Evolutionary conservation across 2,329 filamentous ascomycete species (phyloP), one percentile per base, ranked within the genome.

Genomic region (Diaporthe caulivora): DNA sequence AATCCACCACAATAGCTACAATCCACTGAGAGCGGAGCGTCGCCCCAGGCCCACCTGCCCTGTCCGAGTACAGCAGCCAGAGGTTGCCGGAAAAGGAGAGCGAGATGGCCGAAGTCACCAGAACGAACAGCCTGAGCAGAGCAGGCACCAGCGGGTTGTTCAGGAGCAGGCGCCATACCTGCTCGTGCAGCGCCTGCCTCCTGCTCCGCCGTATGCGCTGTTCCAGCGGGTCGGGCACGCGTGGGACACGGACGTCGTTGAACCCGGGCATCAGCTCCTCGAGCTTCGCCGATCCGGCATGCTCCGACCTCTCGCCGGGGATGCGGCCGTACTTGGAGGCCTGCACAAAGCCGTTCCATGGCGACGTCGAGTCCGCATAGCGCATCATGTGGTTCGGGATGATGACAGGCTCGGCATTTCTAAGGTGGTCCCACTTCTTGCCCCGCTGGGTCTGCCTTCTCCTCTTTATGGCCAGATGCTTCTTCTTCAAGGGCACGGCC

Each of bases 1-100:
- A 91, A 82, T 98, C 96, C 51, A 99, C 94, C 47, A 94, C 90
- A 70, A 98, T 92, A 40, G 96, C 96, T 85, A 98, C 95, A 74
- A 95, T 90, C 10, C 95, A 93, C 68, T 97, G 97, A 51, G 93
- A 91, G 40, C 90, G 91, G 24, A 75, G 73, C 4, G 71, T 67
- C 31, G 26, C 29, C 18, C 58, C 71, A 9, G 53, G 37, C 31
- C 24, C 34, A 11, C 47, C 34, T 0, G 37, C 29, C 80, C 94
- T 81, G 17, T 80, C 79, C 81, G 80, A 82, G 73, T 79, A 84
- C 78, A 77, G 82, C 77, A 86, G 82, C 81, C 92, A 94, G 65
- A 98, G 95, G 31, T 91, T 91, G 4, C 88, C 90, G 2, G 95
- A 92, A 11, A 99, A 87, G 18, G 91, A 94, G 31, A 99, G 89